Evolutionary conservation across 192 early-diverging fungal genomes (phyloP).

Genomic region (Backusella luteola): DNA sequence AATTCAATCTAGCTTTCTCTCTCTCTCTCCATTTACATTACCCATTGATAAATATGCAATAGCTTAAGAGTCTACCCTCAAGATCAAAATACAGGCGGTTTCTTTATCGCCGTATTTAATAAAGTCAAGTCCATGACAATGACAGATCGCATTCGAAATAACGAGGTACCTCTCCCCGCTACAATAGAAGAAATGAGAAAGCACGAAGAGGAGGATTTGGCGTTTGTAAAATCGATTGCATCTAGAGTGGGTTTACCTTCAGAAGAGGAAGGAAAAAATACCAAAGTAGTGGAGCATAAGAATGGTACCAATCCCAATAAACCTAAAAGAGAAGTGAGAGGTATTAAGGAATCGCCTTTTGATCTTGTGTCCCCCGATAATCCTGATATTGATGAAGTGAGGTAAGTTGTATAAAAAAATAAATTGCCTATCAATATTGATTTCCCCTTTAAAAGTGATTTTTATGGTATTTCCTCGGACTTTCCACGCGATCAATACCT

Average conservation of each 20-base stretch:
- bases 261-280: constrained; percentile 11
- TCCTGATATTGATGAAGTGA: constrained; percentile 52
- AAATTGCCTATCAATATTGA: not conserved
- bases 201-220: constrained; percentile 24
- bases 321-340: constrained; percentile 41
- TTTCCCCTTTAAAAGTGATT: constrained; percentile 19
- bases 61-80: constrained; percentile 91
- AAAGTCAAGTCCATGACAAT: constrained; percentile 75
- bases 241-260: constrained; percentile 1
- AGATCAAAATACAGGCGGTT: constrained; percentile 94
- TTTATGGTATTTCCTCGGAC: constrained; percentile 70
- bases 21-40: not conserved
- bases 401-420: constrained; percentile 4
- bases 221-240: not conserved
- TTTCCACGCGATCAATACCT: constrained; percentile 86
- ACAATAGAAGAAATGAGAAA: constrained; percentile 17
- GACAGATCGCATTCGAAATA: constrained; percentile 38
- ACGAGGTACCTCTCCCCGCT: not conserved
- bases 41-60: constrained; percentile 18
- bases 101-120: constrained; percentile 95
- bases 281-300: not conserved
- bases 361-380: constrained; percentile 66
- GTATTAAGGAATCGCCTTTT: constrained; percentile 81
- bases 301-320: constrained; percentile 28
- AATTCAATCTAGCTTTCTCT: not conserved